Conservation (phyloP, 495 filamentous ascomycete genomes). For the Pyrenula massariospora region DNA sequence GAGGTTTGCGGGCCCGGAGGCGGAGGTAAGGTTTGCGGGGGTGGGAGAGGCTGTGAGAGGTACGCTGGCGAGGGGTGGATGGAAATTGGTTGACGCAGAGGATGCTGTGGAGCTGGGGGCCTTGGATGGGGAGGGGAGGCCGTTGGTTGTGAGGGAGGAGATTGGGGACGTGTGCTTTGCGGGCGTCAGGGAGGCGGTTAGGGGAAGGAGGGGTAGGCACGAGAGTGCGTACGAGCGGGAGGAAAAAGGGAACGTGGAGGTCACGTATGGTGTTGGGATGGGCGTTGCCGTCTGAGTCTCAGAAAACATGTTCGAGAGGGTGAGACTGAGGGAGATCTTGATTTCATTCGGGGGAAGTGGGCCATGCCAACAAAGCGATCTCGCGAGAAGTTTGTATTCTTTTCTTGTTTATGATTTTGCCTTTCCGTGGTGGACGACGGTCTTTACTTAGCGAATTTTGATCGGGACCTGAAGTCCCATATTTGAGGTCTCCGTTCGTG, state of each 20-base stretch:
- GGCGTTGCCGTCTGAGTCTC: neutral
- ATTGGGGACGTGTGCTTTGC: neutral
- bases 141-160: neutral
- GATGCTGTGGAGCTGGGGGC: neutral
- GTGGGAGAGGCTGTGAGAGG: slow-evolving; percentile 10
- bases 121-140: neutral
- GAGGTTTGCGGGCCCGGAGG: slow-evolving; percentile 11
- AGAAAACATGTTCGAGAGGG: no score
- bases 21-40: slow-evolving; percentile 19
- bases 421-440: no score
- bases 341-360: no score
- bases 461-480: no score
- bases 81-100: neutral
- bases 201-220: neutral
- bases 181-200: neutral
- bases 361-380: no score
- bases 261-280: neutral
- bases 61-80: neutral
- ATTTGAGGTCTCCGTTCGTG: no score
- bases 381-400: no score
- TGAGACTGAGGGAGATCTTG: no score
- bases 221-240: neutral
- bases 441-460: no score
- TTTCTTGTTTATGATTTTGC: no score
- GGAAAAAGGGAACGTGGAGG: neutral